phyloP scores from a whole-genome alignment of 352 stramenopile genomes.

The Globisporangium nunn region DNA sequence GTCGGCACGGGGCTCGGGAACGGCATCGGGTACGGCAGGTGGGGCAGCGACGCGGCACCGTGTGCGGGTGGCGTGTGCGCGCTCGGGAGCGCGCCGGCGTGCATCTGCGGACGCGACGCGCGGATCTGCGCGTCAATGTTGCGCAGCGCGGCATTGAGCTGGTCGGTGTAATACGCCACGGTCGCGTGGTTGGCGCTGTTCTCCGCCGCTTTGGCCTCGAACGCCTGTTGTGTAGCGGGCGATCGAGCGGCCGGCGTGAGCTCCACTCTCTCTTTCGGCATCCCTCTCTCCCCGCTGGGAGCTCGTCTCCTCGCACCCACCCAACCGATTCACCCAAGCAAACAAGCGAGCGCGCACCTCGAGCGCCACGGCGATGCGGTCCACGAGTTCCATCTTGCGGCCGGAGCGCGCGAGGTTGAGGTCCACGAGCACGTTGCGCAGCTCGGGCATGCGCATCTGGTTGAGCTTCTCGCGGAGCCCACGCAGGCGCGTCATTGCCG shows the following conservation, averaged over 20 bases:
- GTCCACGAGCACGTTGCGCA: slow-evolving; percentile 62
- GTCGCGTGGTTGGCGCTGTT: slow-evolving; percentile 36
- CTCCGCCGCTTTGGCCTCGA: slow-evolving; percentile 41
- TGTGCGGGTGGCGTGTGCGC: background rate
- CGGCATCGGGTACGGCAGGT: slow-evolving; percentile 1
- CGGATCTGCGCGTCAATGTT: slow-evolving; percentile 46
- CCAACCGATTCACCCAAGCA: too few species aligned
- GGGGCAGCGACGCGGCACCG: background rate
- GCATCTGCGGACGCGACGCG: slow-evolving; percentile 13
- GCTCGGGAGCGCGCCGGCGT: background rate
- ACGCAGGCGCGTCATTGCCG: slow-evolving; percentile 22
- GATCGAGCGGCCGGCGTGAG: background rate
- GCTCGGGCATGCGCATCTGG: slow-evolving; percentile 61
- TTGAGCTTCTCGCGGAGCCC: slow-evolving; percentile 44
- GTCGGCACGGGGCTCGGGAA: background rate
- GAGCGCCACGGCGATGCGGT: slow-evolving; percentile 55
- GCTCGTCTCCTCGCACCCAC: too few species aligned
- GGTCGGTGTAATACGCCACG: slow-evolving; percentile 48
- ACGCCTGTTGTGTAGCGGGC: slow-evolving; percentile 17
- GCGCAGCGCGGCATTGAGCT: slow-evolving; percentile 31
- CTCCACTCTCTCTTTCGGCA: too few species aligned
- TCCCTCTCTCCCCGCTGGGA: background rate
- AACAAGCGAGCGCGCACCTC: slow-evolving; percentile 28
- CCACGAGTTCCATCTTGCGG: slow-evolving; percentile 73
- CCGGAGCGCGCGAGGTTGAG: slow-evolving; percentile 65